Evolutionary conservation across 306 rosid species (phyloP).

Genomic region (Vicia villosa): DNA sequence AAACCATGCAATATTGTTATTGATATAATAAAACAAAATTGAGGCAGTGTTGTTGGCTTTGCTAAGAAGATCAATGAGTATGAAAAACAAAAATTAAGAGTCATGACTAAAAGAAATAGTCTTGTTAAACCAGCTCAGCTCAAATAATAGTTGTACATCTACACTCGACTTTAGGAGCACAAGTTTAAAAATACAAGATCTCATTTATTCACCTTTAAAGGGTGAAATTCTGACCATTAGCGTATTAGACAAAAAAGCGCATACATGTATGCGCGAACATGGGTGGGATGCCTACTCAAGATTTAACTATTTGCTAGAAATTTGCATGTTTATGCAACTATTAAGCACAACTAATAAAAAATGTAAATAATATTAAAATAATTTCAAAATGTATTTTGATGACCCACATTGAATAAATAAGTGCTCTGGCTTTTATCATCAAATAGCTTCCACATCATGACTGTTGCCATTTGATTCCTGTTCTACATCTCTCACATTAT

Average conservation of each 20-base stretch:
- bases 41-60: neutral
- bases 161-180: too few relatives aligned
- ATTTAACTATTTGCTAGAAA: conserved; percentile 4
- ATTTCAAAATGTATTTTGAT: neutral
- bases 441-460: conserved; percentile 30
- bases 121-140: too few relatives aligned
- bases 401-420: neutral
- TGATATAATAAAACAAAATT: neutral
- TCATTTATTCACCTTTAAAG: too few relatives aligned
- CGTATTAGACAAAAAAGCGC: too few relatives aligned
- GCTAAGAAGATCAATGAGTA: neutral
- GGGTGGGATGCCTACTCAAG: neutral
- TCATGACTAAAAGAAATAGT: neutral
- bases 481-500: conserved; percentile 33
- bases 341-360: conserved; percentile 1
- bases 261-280: too few relatives aligned
- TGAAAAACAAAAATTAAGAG: neutral
- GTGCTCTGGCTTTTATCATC: neutral
- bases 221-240: too few relatives aligned
- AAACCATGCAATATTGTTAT: neutral
- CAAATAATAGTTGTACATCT: too few relatives aligned
- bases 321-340: neutral
- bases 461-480: conserved; percentile 30
- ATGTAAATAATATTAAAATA: neutral
- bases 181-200: too few relatives aligned